Evolutionary conservation across 2,329 filamentous ascomycete species (phyloP), one percentile per base, ranked within the genome.

Genomic region (Dendryphion nanum): DNA sequence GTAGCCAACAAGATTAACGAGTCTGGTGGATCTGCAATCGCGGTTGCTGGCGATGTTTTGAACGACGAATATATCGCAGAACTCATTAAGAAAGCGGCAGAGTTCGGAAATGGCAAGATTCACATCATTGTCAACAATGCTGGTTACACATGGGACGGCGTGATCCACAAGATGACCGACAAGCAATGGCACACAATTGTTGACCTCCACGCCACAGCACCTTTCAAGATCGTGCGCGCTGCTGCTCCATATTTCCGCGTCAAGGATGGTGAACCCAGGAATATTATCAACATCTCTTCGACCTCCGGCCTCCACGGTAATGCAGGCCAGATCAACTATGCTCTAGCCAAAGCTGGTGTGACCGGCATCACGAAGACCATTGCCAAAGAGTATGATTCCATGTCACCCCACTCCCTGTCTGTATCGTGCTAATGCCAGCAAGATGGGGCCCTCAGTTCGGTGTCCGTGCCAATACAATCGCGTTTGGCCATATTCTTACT

Each of bases 81-180:
- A 7, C 77, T 95, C n/a, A 81, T 95, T 18, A 74, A 82, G 59
- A 79, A 82, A 57, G 77, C 88, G 0, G 89, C 86, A 1, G 83
- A 83, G 33, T 94, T 95, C 59, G 89, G 89, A 41, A 73, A 77
- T 48, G 89, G 88, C 57, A 94, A 94, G 74, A 89, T 95, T 46
- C 85, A 95, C 66, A 85, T 93, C 61, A 84, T 95, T 40, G 86
- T 95, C 42, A 94, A 95, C 69, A 95, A 95, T 63, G 89, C 89
- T 1, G 89, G 88, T 29, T 94, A 88, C 69, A 95, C 89, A 1
- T 95, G 89, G 87, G 89, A 95, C 64, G 89, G 85, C 5, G 88
- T 94, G 26, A 89, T 94, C 50, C 87, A 94, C 75, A 94, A 93
- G 76, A 91, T 89, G 75, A 86, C 83, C 13, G 87, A 94, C 73